These are phyloP conservation scores for Syzygium grande DNA, from an alignment of 345 rosid species.

Conservation along the genomic window DNA sequence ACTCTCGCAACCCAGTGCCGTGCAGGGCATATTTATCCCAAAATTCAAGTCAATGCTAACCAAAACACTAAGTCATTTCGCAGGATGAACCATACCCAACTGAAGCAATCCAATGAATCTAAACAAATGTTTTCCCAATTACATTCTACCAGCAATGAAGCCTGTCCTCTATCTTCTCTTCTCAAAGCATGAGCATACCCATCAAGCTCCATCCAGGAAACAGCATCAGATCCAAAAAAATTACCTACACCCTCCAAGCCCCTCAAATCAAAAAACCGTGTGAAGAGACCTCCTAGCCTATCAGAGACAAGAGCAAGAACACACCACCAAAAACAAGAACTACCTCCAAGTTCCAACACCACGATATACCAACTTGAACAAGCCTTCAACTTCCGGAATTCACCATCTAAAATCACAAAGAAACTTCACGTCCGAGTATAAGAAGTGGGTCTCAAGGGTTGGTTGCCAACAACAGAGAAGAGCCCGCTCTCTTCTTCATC, in stretches of 20 bases:
- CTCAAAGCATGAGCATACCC: background rate
- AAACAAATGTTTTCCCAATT: background rate
- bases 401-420: background rate
- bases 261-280: background rate
- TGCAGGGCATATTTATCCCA: background rate
- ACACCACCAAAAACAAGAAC: background rate
- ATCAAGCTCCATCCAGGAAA: background rate
- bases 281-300: background rate
- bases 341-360: background rate
- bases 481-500: slow-evolving; percentile 67
- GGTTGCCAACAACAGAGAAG: slow-evolving; percentile 47
- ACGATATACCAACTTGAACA: background rate
- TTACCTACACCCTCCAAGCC: background rate
- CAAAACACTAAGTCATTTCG: background rate
- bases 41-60: background rate
- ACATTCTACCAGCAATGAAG: background rate
- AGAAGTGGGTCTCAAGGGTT: slow-evolving; percentile 26
- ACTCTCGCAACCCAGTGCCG: background rate
- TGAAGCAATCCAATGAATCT: background rate
- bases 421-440: slow-evolving; percentile 26
- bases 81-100: background rate
- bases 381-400: background rate
- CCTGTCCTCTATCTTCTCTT: background rate
- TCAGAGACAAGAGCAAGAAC: background rate
- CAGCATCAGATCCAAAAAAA: background rate